Evolutionary conservation across 1,284 basidiomycete species (phyloP).

Genomic region (Ceratobasidium theobromae): DNA sequence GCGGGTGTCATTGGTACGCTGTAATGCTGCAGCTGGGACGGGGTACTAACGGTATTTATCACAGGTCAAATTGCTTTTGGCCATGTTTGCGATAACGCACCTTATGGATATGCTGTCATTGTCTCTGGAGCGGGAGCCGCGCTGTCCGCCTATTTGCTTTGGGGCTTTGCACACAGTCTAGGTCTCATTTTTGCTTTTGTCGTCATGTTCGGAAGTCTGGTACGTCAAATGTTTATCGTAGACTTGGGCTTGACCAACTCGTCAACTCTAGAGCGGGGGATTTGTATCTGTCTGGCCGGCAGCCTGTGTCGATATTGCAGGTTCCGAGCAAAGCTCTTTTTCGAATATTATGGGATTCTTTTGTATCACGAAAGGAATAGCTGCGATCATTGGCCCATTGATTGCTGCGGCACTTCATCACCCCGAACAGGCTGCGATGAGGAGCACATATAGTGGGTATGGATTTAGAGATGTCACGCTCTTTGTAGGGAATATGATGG

Average conservation of each 20-base stretch:
- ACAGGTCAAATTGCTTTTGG: conserved; percentile 31
- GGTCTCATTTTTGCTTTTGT: conserved; percentile 29
- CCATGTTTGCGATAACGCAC: conserved; percentile 25
- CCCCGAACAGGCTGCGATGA: background rate
- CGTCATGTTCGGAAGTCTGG: conserved; percentile 29
- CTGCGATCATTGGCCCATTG: conserved; percentile 31
- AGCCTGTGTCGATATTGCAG: background rate
- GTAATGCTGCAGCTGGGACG: background rate
- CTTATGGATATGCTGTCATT: conserved; percentile 22
- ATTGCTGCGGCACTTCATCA: conserved; percentile 30
- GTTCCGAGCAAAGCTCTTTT: background rate
- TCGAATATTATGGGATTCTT: conserved; percentile 14
- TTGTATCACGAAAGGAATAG: conserved; percentile 13
- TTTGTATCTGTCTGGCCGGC: conserved; percentile 23
- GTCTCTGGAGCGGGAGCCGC: conserved; percentile 23
- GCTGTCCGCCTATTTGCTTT: conserved; percentile 29
- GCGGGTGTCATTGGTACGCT: conserved; percentile 19
- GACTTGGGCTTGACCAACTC: no score
- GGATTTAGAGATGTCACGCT: conserved; percentile 23
- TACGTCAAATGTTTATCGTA: conserved; percentile 3
- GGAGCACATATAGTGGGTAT: conserved; percentile 25
- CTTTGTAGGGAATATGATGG: conserved; percentile 31
- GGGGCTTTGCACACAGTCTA: conserved; percentile 31
- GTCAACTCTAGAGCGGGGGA: conserved; percentile 16
- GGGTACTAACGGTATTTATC: background rate